Evolutionary conservation across 768 basidiomycete genomes (phyloP), one percentile per base, ranked within the genome.

Genomic region (Lactarius tabidus): DNA sequence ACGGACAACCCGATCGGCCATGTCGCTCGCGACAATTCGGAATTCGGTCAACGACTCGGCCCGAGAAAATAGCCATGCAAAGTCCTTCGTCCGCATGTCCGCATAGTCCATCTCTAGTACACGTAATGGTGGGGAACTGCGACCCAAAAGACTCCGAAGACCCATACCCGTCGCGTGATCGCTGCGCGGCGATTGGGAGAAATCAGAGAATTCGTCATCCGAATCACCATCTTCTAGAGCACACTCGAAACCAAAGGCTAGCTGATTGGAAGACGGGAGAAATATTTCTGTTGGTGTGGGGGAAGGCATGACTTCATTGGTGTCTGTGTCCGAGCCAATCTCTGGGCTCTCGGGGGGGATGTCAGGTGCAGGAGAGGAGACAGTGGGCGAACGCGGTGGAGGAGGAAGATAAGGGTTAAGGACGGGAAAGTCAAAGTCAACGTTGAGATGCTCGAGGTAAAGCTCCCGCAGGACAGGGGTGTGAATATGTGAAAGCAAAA

Each of bases 31-130:
- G 62, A 87, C 85, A 69, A 92, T 91, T 55, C 81, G 79, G 73
- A 92, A 92, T 57, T 85, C 82, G 69, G 83, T 82, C 55, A 92
- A 76, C 38, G 73, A 65, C 0, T 73, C 72, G 15, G 89, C 76
- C 41, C 80, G 77, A 63, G 85, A 82, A 67, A 91, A 91, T 56
- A 85, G 77, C 76, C 85, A 89, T 35, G 70, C 72, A 71, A 92
- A 92, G 72, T 92, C 90, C 75, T 90, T 91, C 36, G 89, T 91
- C 53, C 89, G 86, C 84, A 90, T 86, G 75, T 91, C 90, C 60
- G 87, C 86, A 69, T 86, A 88, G 70, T 91, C 86, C 90, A 92
- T 91, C 71, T 87, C 82, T 28, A 91, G 81, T 36, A 85, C 74
- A 56, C 79, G 79, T 45, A 92, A 76, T 17, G 87, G 87, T 2